phyloP scores from a whole-genome alignment of 2,329 filamentous ascomycete species.

The Pseudonectria foliicola region DNA sequence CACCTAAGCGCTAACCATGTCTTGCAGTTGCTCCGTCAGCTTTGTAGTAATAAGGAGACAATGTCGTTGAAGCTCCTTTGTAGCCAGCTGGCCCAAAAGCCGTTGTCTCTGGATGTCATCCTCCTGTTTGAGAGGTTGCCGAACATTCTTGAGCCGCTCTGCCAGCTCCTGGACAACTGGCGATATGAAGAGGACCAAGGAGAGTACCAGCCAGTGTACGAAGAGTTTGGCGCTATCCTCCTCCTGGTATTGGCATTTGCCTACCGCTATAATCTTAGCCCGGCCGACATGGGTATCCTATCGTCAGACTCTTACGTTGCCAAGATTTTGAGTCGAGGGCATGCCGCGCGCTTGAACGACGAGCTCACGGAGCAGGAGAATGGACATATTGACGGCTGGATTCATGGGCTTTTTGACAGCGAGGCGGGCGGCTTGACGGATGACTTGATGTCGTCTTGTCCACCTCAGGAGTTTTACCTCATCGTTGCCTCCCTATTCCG shows the following conservation, averaged over 20 bases:
- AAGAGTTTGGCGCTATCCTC: slow-evolving; percentile 74
- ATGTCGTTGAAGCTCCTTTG: slow-evolving; percentile 73
- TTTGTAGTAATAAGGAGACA: slow-evolving; percentile 68
- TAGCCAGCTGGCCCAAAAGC: slow-evolving; percentile 63
- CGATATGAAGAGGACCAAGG: slow-evolving; percentile 75
- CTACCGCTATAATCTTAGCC: slow-evolving; percentile 64
- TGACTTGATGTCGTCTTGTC: slow-evolving; percentile 74
- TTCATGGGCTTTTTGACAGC: slow-evolving; percentile 68
- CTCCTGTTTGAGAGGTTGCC: slow-evolving; percentile 66
- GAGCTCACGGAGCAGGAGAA: slow-evolving; percentile 59
- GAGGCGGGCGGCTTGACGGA: slow-evolving; percentile 69
- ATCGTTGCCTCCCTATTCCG: slow-evolving; percentile 71
- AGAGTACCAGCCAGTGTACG: slow-evolving; percentile 79
- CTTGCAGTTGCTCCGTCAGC: slow-evolving; percentile 54
- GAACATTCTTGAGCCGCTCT: slow-evolving; percentile 65
- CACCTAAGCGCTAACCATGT: slow-evolving; percentile 2
- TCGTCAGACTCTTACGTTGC: slow-evolving; percentile 60
- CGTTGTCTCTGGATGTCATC: slow-evolving; percentile 65
- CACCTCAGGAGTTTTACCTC: slow-evolving; percentile 75
- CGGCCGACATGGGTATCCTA: slow-evolving; percentile 55
- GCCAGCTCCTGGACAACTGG: slow-evolving; percentile 71
- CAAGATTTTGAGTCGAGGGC: slow-evolving; percentile 54
- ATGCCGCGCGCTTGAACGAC: slow-evolving; percentile 48
- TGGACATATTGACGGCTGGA: slow-evolving; percentile 64
- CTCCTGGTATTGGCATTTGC: slow-evolving; percentile 67